A percentile compares a stretch with the other conserved stretches of the same genome.
Conservation (phyloP, 176 grass and related monocot genomes). For the Lolium rigidum region DNA sequence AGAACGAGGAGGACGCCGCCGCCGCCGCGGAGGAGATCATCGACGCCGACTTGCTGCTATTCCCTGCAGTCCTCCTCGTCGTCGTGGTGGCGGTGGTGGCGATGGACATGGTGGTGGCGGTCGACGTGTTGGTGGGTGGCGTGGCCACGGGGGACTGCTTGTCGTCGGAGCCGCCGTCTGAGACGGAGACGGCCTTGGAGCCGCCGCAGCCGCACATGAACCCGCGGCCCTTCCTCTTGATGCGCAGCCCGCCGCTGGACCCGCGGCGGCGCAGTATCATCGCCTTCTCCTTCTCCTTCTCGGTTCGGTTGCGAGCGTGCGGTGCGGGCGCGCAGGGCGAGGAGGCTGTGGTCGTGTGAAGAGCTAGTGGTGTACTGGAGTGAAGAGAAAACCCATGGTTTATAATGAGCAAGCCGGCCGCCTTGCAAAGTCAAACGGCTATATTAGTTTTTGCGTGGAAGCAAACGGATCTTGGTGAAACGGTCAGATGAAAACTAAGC, state of each 20-base stretch:
- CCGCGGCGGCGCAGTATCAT: slow-evolving; percentile 31
- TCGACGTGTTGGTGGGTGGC: slow-evolving; percentile 35
- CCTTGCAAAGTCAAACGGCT: slow-evolving; percentile 53
- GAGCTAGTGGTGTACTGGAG: background rate
- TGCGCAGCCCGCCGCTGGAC: slow-evolving; percentile 18
- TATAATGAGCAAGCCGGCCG: slow-evolving; percentile 32
- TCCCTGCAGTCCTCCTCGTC: background rate
- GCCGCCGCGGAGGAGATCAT: slow-evolving; percentile 21
- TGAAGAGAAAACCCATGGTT: slow-evolving; percentile 5
- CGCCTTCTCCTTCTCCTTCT: slow-evolving; percentile 31
- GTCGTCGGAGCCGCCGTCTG: slow-evolving; percentile 57
- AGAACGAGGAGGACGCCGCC: slow-evolving; percentile 39
- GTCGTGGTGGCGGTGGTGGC: background rate
- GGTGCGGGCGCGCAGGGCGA: background rate
- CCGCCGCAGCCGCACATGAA: slow-evolving; percentile 69
- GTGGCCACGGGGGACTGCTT: slow-evolving; percentile 50
- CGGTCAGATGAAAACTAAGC: slow-evolving; percentile 36
- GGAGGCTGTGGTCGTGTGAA: background rate
- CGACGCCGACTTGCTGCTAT: background rate
- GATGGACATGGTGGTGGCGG: background rate
- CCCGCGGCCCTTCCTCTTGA: slow-evolving; percentile 50
- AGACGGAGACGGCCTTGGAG: slow-evolving; percentile 56
- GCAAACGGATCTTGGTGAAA: slow-evolving; percentile 24
- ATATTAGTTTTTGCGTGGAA: slow-evolving; percentile 26
- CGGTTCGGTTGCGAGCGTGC: background rate